A percentile compares a stretch with the other conserved stretches of the same genome.
Evolutionary conservation across 345 rosid genomes (phyloP).

Genomic region (Moricandia arvensis): DNA sequence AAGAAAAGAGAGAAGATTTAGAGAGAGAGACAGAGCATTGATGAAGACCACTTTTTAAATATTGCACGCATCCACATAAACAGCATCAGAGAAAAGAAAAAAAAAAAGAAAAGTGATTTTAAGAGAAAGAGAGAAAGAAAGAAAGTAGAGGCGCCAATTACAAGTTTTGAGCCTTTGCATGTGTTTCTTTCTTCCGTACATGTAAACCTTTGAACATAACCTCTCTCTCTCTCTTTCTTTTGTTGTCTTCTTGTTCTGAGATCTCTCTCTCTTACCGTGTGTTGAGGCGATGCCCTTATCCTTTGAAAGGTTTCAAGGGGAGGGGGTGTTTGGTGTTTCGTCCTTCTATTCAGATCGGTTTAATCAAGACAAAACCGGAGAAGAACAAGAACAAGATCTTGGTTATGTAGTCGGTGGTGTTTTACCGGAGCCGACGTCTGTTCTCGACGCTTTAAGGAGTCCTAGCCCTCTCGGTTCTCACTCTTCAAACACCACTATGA

Average conservation of each 20-base stretch:
- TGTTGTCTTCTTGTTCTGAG: constrained; percentile 34
- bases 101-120: constrained; percentile 14
- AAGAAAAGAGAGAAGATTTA: background rate
- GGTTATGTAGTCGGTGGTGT: constrained; percentile 45
- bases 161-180: constrained; percentile 43
- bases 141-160: constrained; percentile 34
- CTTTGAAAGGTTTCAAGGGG: constrained; percentile 89
- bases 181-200: constrained; percentile 39
- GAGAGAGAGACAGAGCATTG: constrained; percentile 22
- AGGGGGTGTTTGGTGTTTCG: constrained; percentile 62
- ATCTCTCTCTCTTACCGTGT: constrained; percentile 28
- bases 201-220: constrained; percentile 16
- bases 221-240: constrained; percentile 28
- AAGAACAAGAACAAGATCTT: constrained; percentile 26
- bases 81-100: constrained; percentile 9
- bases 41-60: constrained; percentile 48
- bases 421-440: constrained; percentile 61
- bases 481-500: constrained; percentile 45
- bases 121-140: background rate
- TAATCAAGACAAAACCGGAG: constrained; percentile 17
- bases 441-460: constrained; percentile 54
- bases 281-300: constrained; percentile 82
- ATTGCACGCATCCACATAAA: constrained; percentile 69
- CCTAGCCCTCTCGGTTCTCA: constrained; percentile 59
- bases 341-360: constrained; percentile 38